Evolutionary conservation across 495 filamentous ascomycete genomes (phyloP), one percentile per base, ranked within the genome.

Genomic region (Hyaloscypha bicolor): DNA sequence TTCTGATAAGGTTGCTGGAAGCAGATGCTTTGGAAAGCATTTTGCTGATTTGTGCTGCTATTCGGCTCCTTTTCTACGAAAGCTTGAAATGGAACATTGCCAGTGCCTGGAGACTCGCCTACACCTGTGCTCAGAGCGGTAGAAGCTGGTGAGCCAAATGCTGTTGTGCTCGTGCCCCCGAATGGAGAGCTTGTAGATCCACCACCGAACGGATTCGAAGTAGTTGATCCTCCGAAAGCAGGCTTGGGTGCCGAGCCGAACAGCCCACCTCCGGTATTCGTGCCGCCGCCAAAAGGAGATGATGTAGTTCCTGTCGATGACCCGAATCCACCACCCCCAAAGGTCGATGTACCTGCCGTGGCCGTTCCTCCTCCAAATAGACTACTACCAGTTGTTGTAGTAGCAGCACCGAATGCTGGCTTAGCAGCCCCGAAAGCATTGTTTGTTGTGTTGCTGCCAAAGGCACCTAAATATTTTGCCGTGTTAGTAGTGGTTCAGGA

Each of bases 1-100:
- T 93, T 93, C 75, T 86, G 87, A 79, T 97, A 98, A 0, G 92
- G 87, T 56, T 88, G 88, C 83, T 91, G 90, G 71, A 97, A 96
- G 16, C 87, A 86, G 68, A 99, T 90, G 71, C 89, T 97, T 75
- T 98, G 94, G 74, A 88, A 99, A 30, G 90, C 84, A 73, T 90
- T 92, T 61, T 82, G 89, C 53, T 82, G 80, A 37, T 74, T 85
- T 6, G 79, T 79, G 29, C 67, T 76, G 64, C 76, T 77, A 60
- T 79, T 81, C 19, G 73, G 73, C 70, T 99, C 96, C 74, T 97
- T 98, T 78, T 99, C 95, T n/a, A 82, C 81, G 48, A 84, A 85
- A 1, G 93, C 79, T 55, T 83, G 80, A 78, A 97, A 99, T 8
- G 89, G 87, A 25, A 88, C 86, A 68, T 79, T 81, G 21, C 86